These are phyloP conservation scores for Skeletonema costatum DNA, from an alignment of 108 stramenopile species.

Conservation along the genomic window DNA sequence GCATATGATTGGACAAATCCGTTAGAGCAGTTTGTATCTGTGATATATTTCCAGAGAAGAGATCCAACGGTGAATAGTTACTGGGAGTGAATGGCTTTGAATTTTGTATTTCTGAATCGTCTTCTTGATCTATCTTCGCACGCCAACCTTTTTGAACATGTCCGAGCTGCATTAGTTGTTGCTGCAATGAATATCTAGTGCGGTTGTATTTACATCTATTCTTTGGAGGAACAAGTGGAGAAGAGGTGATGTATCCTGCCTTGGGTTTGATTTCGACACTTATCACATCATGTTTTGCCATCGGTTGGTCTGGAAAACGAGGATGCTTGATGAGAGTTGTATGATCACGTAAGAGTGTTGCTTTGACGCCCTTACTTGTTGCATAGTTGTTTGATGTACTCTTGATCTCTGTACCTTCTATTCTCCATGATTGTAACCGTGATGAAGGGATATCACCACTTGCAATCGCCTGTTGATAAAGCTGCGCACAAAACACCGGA, in stretches of 20 bases:
- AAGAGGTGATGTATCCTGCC: slow-evolving; percentile 68
- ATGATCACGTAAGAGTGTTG: slow-evolving; percentile 42
- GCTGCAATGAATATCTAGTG: slow-evolving; percentile 60
- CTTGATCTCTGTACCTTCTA: not conserved
- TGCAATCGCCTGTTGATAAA: slow-evolving; percentile 23
- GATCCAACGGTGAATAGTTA: slow-evolving; percentile 56
- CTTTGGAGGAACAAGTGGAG: slow-evolving; percentile 64
- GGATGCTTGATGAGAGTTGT: slow-evolving; percentile 17
- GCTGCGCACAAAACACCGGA: slow-evolving; percentile 7
- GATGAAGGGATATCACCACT: slow-evolving; percentile 35
- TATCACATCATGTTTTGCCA: not conserved
- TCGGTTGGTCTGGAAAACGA: not conserved
- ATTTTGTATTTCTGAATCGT: not conserved
- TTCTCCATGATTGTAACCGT: slow-evolving; percentile 33
- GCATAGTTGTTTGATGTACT: not conserved
- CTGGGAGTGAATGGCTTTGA: slow-evolving; percentile 19
- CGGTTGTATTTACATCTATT: slow-evolving; percentile 59
- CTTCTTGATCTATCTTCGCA: slow-evolving; percentile 10
- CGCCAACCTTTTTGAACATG: slow-evolving; percentile 53
- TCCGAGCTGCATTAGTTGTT: slow-evolving; percentile 47
- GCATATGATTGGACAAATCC: slow-evolving; percentile 51
- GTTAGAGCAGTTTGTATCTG: slow-evolving; percentile 44
- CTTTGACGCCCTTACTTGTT: slow-evolving; percentile 13
- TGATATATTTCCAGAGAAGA: slow-evolving; percentile 50
- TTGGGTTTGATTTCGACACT: slow-evolving; percentile 79